phyloP scores from a whole-genome alignment of 331 rosid species.

The Ulmus americana region DNA sequence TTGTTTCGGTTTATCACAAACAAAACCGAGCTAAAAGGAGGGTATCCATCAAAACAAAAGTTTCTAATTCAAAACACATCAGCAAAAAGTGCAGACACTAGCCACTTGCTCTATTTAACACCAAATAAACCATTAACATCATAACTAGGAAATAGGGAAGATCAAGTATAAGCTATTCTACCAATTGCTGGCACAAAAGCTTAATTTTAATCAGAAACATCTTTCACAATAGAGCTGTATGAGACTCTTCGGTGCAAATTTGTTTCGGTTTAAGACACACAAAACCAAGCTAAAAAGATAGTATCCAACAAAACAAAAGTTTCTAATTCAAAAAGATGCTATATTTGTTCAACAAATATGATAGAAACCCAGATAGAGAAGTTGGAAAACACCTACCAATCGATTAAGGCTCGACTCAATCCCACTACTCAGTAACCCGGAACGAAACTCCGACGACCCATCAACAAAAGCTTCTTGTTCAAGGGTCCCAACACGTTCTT shows the following conservation, averaged over 20 bases:
- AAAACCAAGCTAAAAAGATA: too few relatives aligned
- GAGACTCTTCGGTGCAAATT: too few relatives aligned
- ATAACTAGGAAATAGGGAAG: background rate
- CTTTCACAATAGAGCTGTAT: too few relatives aligned
- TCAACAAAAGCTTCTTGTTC: conserved; percentile 49
- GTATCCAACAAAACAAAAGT: too few relatives aligned
- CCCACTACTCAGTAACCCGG: conserved; percentile 19
- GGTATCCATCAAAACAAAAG: too few relatives aligned
- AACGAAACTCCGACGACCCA: conserved; percentile 29
- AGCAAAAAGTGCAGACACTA: conserved; percentile 47
- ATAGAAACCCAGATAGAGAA: background rate
- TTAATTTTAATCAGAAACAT: background rate
- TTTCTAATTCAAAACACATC: conserved; percentile 14
- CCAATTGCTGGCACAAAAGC: background rate
- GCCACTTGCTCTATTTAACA: conserved; percentile 76
- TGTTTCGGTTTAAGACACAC: too few relatives aligned
- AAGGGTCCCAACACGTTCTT: conserved; percentile 39
- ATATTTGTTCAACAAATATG: background rate
- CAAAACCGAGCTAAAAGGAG: too few relatives aligned
- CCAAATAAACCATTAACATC: conserved; percentile 20
- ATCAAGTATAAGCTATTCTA: background rate
- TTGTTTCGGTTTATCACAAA: too few relatives aligned
- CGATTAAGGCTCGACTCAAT: conserved; percentile 55
- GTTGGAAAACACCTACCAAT: conserved; percentile 44
- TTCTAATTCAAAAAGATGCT: background rate